phyloP scores from a whole-genome alignment of 345 rosid species.

The Syzygium jambos region DNA sequence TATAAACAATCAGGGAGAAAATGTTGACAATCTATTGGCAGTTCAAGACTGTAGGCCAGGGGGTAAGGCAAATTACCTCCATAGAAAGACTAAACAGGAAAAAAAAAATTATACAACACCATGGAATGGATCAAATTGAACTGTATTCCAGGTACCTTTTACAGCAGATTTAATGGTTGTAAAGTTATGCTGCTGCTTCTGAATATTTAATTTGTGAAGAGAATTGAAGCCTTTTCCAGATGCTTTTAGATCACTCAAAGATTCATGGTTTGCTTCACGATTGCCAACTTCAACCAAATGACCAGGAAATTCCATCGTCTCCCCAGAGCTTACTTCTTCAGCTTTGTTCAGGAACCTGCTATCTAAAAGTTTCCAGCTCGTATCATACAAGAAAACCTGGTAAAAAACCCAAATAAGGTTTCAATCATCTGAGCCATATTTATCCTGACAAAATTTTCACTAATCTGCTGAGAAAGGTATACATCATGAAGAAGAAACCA shows the following conservation, averaged over 20 bases:
- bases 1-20: not conserved
- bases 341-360: constrained; percentile 41
- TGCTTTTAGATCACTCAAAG: not conserved
- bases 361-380: constrained; percentile 26
- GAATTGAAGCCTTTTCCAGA: not conserved
- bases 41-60: not conserved
- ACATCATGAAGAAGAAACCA: not conserved
- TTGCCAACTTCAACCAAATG: constrained; percentile 45
- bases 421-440: not conserved
- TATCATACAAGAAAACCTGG: constrained; percentile 43
- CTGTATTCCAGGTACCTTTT: not conserved
- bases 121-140: not conserved
- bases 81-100: not conserved
- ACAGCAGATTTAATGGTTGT: not conserved
- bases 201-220: not conserved
- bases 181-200: not conserved
- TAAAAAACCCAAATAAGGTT: not conserved
- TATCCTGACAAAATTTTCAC: not conserved
- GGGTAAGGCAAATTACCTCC: not conserved
- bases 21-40: not conserved
- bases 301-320: constrained; percentile 31
- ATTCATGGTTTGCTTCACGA: constrained; percentile 6
- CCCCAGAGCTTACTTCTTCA: constrained; percentile 33
- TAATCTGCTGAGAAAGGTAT: not conserved
- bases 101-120: not conserved